These are phyloP conservation scores for Fusarium camptoceras DNA, from an alignment of 2,329 filamentous ascomycete species.

Conservation along the genomic window DNA sequence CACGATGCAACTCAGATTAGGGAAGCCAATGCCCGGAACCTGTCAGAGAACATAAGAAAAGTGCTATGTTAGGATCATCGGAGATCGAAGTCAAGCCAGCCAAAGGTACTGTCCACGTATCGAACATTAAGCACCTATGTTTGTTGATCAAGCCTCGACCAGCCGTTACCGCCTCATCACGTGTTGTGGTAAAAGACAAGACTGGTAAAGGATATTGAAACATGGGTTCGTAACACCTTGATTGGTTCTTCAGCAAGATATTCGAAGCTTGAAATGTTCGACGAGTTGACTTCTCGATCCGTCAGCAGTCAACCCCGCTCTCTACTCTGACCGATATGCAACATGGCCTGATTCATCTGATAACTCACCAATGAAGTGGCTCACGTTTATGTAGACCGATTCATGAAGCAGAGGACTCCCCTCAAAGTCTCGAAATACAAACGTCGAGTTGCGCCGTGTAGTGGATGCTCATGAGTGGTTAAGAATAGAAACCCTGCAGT, in stretches of 20 bases:
- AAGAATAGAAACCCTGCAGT: slow-evolving; percentile 23
- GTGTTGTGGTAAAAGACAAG: slow-evolving; percentile 12
- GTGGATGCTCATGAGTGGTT: slow-evolving; percentile 15
- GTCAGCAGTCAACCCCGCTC: not conserved
- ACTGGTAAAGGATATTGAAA: slow-evolving; percentile 5
- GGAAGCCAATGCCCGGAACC: slow-evolving; percentile 17
- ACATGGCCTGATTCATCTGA: slow-evolving; percentile 8
- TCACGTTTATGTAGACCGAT: slow-evolving; percentile 14
- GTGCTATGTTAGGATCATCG: slow-evolving; percentile 27
- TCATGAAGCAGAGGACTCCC: slow-evolving; percentile 12
- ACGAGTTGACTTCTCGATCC: not conserved
- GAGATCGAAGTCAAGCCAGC: slow-evolving; percentile 16
- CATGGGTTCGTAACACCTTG: not conserved
- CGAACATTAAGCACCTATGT: not conserved
- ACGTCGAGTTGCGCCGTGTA: slow-evolving; percentile 18
- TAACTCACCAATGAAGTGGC: slow-evolving; percentile 22
- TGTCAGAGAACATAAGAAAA: slow-evolving; percentile 14
- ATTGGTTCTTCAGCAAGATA: not conserved
- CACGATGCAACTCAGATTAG: slow-evolving; percentile 22
- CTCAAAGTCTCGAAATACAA: slow-evolving; percentile 4
- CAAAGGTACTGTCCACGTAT: slow-evolving; percentile 3
- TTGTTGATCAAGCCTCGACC: not conserved
- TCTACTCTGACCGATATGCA: slow-evolving; percentile 5
- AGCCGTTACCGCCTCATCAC: slow-evolving; percentile 20
- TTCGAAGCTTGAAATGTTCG: not conserved